Evolutionary conservation across 164 flowering plant species (phyloP).

Genomic region (Warburgia ugandensis): DNA sequence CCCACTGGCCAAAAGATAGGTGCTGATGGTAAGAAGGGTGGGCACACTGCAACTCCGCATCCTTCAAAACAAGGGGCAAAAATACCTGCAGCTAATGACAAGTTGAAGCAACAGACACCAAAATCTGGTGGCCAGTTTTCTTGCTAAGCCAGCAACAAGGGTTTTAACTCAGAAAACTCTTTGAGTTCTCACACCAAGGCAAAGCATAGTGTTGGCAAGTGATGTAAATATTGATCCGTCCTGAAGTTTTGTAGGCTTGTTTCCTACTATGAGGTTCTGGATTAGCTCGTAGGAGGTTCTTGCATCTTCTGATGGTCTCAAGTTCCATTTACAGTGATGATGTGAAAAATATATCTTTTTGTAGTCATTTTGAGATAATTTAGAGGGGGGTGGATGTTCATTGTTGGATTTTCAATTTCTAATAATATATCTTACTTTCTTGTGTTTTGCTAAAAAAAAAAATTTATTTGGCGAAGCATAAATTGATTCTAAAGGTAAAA

Average conservation of each 20-base stretch:
- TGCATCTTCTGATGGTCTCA: too few species aligned
- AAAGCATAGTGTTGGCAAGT: slow-evolving; percentile 35
- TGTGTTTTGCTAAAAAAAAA: too few species aligned
- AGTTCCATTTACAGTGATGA: too few species aligned
- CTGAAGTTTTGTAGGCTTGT: slow-evolving; percentile 2
- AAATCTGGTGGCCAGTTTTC: slow-evolving; percentile 33
- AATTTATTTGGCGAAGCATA: too few species aligned
- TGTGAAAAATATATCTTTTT: too few species aligned
- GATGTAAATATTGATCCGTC: neutral
- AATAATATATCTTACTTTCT: too few species aligned
- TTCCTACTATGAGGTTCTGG: neutral
- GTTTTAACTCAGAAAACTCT: slow-evolving; percentile 32
- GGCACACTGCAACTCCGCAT: slow-evolving; percentile 55
- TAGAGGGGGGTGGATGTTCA: too few species aligned
- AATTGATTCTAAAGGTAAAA: too few species aligned
- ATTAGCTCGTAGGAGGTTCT: too few species aligned
- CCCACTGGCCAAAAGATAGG: slow-evolving; percentile 46
- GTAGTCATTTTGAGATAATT: too few species aligned
- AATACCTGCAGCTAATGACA: slow-evolving; percentile 27
- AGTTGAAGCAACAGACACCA: slow-evolving; percentile 49
- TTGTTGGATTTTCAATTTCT: too few species aligned
- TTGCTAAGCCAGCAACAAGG: slow-evolving; percentile 50
- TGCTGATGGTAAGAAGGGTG: slow-evolving; percentile 50
- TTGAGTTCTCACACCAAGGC: slow-evolving; percentile 49
- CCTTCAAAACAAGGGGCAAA: slow-evolving; percentile 59